Conservation (phyloP, 768 basidiomycete genomes). For the Nidula microcarpa region DNA sequence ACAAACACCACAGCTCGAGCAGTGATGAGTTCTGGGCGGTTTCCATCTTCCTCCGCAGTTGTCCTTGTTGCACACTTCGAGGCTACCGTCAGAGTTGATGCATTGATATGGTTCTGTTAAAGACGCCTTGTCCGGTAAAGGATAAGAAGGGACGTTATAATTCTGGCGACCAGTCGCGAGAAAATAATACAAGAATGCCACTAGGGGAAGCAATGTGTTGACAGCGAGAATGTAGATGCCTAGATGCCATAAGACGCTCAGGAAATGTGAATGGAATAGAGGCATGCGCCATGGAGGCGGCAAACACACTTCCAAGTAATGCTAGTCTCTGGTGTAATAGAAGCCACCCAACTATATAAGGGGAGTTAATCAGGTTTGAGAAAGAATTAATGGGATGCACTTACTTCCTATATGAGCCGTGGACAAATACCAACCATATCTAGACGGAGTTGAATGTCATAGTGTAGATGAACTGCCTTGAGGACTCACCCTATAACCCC, state of each 20-base stretch:
- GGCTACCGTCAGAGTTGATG: conserved; percentile 23
- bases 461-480: not conserved
- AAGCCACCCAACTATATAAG: conserved; percentile 23
- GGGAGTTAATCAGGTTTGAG: not conserved
- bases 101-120: conserved; percentile 39
- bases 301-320: conserved; percentile 17
- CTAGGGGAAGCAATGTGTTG: conserved; percentile 18
- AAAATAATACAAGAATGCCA: conserved; percentile 26
- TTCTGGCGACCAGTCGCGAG: conserved; percentile 28
- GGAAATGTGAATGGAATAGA: not conserved
- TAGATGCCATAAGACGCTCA: conserved; percentile 4
- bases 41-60: conserved; percentile 35
- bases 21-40: conserved; percentile 41
- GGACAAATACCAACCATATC: conserved; percentile 30
- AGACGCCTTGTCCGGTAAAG: conserved; percentile 22
- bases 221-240: conserved; percentile 24
- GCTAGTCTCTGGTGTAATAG: conserved; percentile 14
- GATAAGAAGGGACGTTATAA: conserved; percentile 24
- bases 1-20: conserved; percentile 41
- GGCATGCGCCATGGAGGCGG: not conserved
- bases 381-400: not conserved
- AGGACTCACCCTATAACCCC: too few relatives aligned
- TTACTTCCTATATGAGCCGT: conserved; percentile 27
- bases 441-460: conserved; percentile 5
- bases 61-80: conserved; percentile 29